These are phyloP conservation scores for Rauvolfia tetraphylla DNA, from an alignment of 257 asterid genomes.

Conservation along the genomic window DNA sequence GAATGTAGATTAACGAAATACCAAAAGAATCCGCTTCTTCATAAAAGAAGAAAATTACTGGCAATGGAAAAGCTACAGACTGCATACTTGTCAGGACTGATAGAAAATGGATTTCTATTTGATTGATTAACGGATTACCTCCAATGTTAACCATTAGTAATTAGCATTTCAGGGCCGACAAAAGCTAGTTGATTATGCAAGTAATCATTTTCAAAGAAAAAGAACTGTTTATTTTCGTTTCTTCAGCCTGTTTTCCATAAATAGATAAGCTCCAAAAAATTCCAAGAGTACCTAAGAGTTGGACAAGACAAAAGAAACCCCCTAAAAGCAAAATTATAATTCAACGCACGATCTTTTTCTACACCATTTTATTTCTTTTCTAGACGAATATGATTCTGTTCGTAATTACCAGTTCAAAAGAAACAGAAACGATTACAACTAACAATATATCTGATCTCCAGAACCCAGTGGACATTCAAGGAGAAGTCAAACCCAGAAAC, in stretches of 20 bases:
- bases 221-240: neutral
- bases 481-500: neutral
- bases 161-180: slow-evolving; percentile 2
- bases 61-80: neutral
- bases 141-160: neutral
- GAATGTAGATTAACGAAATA: neutral
- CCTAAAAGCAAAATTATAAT: slow-evolving; percentile 2
- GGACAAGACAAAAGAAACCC: slow-evolving; percentile 8
- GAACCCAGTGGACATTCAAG: slow-evolving; percentile 1
- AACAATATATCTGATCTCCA: slow-evolving; percentile 26
- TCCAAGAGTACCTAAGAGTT: slow-evolving; percentile 2
- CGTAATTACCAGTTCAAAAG: neutral
- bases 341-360: slow-evolving; percentile 2
- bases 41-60: neutral
- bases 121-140: neutral
- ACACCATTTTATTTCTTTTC: neutral
- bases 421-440: slow-evolving; percentile 1
- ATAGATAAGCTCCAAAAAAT: neutral
- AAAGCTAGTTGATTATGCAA: neutral
- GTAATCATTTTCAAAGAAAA: neutral
- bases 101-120: neutral
- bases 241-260: neutral
- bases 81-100: neutral
- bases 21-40: neutral
- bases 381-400: neutral